Evolutionary conservation across 306 rosid species (phyloP).

Genomic region (Acacia melanoxylon): DNA sequence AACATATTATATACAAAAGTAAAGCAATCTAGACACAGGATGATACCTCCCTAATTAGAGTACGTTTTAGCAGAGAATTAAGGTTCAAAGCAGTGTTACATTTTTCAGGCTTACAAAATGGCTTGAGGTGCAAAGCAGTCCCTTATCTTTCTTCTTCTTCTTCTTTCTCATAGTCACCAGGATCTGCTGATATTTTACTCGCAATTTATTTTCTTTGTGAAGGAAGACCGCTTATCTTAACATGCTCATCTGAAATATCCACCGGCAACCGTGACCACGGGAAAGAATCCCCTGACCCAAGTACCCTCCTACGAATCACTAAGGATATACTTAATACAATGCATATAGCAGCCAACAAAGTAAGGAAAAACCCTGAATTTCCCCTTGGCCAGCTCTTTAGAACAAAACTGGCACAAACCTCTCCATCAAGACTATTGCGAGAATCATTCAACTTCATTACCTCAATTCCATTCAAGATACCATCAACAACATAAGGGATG

Average conservation of each 20-base stretch:
- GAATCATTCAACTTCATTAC: constrained; percentile 47
- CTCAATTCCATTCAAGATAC: constrained; percentile 47
- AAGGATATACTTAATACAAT: constrained; percentile 44
- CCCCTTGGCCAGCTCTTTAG: constrained; percentile 36
- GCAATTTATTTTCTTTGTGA: constrained; percentile 24
- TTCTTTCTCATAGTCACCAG: neutral
- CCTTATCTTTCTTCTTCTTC: constrained; percentile 16
- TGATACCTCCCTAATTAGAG: constrained; percentile 14
- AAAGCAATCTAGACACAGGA: constrained; percentile 20
- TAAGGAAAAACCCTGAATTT: constrained; percentile 34
- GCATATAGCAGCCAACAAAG: constrained; percentile 44
- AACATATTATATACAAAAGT: constrained; percentile 24
- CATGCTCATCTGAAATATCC: constrained; percentile 26
- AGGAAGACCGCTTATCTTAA: constrained; percentile 22
- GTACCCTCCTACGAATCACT: constrained; percentile 45
- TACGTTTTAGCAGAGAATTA: neutral
- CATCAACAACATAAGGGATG: constrained; percentile 43
- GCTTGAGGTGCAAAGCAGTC: constrained; percentile 16
- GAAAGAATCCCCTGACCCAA: constrained; percentile 35
- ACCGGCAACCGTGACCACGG: constrained; percentile 53
- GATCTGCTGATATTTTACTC: constrained; percentile 19
- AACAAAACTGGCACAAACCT: constrained; percentile 41
- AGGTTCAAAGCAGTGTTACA: neutral
- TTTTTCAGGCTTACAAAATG: constrained; percentile 11
- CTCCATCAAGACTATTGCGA: constrained; percentile 46